These are phyloP conservation scores for Dysphania ambrosioides DNA, from an alignment of 148 eudicot genomes.

Conservation along the genomic window DNA sequence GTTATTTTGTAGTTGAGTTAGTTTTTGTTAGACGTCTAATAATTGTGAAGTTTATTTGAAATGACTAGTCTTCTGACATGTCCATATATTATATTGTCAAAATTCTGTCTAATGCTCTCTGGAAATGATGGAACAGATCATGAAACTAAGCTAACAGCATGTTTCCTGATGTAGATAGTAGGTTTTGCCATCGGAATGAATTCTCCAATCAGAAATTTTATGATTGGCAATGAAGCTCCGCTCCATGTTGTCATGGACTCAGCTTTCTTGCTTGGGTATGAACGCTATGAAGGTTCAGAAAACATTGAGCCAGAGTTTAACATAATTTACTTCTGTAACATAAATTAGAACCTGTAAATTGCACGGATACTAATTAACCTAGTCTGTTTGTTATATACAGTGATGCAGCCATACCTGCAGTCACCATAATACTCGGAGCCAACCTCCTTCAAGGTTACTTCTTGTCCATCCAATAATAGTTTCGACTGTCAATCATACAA, in stretches of 20 bases:
- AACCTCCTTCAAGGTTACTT: constrained; percentile 68
- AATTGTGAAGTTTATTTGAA: no score
- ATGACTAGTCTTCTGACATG: neutral
- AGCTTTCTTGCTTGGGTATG: constrained; percentile 25
- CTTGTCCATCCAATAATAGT: neutral
- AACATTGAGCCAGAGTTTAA: no score
- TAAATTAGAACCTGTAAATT: no score
- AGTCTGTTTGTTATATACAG: constrained; percentile 25
- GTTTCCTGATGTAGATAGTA: constrained; percentile 8
- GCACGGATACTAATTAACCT: neutral
- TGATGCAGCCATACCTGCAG: constrained; percentile 67
- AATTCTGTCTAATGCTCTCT: neutral
- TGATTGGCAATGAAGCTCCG: constrained; percentile 24
- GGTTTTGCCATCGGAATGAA: constrained; percentile 28
- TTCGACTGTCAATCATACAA: neutral
- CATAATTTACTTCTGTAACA: no score
- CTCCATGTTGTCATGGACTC: constrained; percentile 27
- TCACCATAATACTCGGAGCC: constrained; percentile 69
- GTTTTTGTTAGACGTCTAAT: no score
- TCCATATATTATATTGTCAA: no score
- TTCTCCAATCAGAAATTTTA: constrained; percentile 21
- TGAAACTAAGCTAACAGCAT: neutral
- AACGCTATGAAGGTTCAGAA: no score
- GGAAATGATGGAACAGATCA: neutral
- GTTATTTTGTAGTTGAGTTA: no score